Evolutionary conservation across 257 asterid species (phyloP), one percentile per base, ranked within the genome.

Genomic region (Solanum stenotomum): DNA sequence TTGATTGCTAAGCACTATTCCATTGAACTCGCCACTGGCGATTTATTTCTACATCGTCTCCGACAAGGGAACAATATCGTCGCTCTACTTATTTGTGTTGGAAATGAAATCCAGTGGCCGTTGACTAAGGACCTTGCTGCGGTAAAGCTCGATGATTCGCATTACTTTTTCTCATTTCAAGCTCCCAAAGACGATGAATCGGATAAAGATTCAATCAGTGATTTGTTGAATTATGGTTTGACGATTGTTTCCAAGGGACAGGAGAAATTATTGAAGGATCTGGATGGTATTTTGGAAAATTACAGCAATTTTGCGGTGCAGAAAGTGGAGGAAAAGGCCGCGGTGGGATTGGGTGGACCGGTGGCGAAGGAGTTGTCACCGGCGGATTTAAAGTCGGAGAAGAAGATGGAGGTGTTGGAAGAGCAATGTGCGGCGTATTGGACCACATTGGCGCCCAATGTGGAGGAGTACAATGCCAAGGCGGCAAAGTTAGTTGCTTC

Each of bases 381-480:
- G 1, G 91, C 87, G 46, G 98, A 97, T 42, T 52, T 96, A 92
- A 83, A 90, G 74, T 88, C 84, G 46, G 96, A 88, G 92, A 92
- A 92, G 92, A 94, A 94, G 95, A 93, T 88, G 94, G 94, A 93
- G 86, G 91, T 87, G 87, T 89, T 95, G 89, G 96, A 96, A 91
- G 96, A 95, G 88, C 91, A 93, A 75, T 97, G 98, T 76, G 96
- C 96, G 3, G 99, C 95, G 2, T 97, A 97, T 88, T 97, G 99
- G 99, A 97, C 99, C 1, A 94, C 98, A 0, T 87, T 97, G 84
- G 99, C 99, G 13, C 99, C 99, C 3, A 97, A 97, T 87, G 98
- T 97, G 86, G 99, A 97, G 90, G 99, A 97, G 85, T 97, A 97
- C 49, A 96, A 98, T 85, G 94, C 98, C n/a, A 91, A 91, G 1